phyloP scores from a whole-genome alignment of 305 asterid genomes.

The Fraxinus nigra region DNA sequence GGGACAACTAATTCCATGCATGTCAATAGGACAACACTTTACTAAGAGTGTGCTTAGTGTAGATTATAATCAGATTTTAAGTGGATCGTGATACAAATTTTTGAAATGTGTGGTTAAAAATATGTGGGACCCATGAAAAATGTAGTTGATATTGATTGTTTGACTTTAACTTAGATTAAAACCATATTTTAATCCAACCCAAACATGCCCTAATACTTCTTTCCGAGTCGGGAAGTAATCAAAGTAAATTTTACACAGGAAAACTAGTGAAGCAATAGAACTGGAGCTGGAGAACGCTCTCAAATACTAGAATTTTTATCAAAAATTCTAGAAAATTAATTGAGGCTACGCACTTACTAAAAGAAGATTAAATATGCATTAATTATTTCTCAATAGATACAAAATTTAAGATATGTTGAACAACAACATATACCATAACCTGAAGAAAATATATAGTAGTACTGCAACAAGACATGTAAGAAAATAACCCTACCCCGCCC shows the following conservation, averaged over 20 bases:
- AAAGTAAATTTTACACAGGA: not conserved
- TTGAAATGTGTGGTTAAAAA: too few relatives aligned
- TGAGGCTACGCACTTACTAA: not conserved
- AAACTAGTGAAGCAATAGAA: not conserved
- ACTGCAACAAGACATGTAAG: constrained; percentile 32
- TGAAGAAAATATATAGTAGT: constrained; percentile 33
- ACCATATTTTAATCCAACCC: too few relatives aligned
- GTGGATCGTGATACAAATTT: too few relatives aligned
- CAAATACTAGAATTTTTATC: not conserved
- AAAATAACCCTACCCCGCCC: constrained; percentile 33
- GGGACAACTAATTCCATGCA: not conserved
- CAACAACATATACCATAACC: not conserved
- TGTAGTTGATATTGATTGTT: too few relatives aligned
- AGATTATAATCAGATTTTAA: too few relatives aligned
- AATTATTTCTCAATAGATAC: not conserved
- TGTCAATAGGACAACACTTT: not conserved
- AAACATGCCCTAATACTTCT: not conserved
- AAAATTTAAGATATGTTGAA: not conserved
- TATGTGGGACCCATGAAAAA: too few relatives aligned
- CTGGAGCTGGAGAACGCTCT: not conserved
- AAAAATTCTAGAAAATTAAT: not conserved
- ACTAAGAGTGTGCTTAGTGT: too few relatives aligned
- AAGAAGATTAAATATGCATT: not conserved
- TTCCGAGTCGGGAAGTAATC: not conserved
- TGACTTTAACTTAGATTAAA: too few relatives aligned